Base-by-base conservation (phyloP, 495 filamentous ascomycete species). In the Penicillium turbatum region DNA sequence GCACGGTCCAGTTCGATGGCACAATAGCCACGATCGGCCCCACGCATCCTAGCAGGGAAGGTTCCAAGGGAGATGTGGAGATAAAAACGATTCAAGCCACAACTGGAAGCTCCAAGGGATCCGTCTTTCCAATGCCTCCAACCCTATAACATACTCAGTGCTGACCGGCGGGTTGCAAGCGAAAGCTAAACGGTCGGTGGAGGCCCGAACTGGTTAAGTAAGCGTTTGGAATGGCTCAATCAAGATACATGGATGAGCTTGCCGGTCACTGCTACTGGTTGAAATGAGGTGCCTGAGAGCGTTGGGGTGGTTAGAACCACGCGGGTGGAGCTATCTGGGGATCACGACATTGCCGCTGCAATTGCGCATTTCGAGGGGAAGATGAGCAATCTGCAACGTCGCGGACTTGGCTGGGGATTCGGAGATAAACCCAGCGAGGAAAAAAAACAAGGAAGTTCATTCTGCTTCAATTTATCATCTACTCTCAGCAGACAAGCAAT, bases 341-440 rank as follows among this genome's bases (percentile, higher is more conserved):
- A 44, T 55, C 52, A 55, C 52, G 52, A 55, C 52, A 55, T 49
- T 44, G 36, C 29, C 17, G 52, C 44, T 31, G 31, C 47, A 45
- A 44, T 55, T 40, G 52, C 52, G 52, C 44, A 17, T 55, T 55
- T 35, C 17, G n/a, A 1, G 30, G 38, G 27, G 26, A 11, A 16
- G 35, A 34, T 51, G 31, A 42, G 38, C 49, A 51, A 42, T 24
- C 21, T 24, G 21, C 21, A 2, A 24, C 21, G 21, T 24, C 21
- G 21, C 21, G 21, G 21, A 24, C 21, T 24, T 24, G 21, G n/a
- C n/a, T n/a, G n/a, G n/a, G n/a, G 21, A 31, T 10, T 13, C 49
- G 30, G 39, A 19, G 17, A 29, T 27, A 17, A 6, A 15, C 49
- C 38, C 38, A 27, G 17, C 13, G 10, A n/a, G n/a, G n/a, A n/a